phyloP scores from a whole-genome alignment of 2,329 filamentous ascomycete species.

The Aspergillus pseudoviridinutans region DNA sequence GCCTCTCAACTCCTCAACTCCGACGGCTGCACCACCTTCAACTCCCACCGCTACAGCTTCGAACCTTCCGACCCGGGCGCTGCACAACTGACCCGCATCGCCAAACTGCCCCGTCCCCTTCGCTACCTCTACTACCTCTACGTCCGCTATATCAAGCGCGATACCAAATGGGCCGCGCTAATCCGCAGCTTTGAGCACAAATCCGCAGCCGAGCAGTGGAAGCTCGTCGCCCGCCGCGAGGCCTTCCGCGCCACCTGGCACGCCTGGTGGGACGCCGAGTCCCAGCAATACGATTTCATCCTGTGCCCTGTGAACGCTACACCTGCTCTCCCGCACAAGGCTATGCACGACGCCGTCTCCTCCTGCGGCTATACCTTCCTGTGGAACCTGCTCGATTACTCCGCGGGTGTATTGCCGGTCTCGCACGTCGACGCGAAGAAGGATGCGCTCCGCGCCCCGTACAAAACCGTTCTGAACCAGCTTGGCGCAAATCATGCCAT shows the following conservation, averaged over 20 bases:
- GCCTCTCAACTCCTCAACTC: conserved; percentile 78
- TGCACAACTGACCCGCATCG: conserved; percentile 68
- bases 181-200: conserved; percentile 70
- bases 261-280: conserved; percentile 73
- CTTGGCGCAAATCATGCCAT: conserved; percentile 66
- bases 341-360: conserved; percentile 79
- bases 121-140: conserved; percentile 87
- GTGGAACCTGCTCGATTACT: conserved; percentile 91
- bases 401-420: conserved; percentile 75
- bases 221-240: conserved; percentile 72
- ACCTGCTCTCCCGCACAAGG: conserved; percentile 79
- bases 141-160: conserved; percentile 76
- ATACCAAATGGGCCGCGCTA: conserved; percentile 73
- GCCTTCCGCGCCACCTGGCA: conserved; percentile 74
- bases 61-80: conserved; percentile 79
- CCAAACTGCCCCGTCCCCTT: conserved; percentile 66
- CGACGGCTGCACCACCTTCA: conserved; percentile 78
- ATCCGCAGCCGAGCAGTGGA: conserved; percentile 75
- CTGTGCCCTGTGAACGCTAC: conserved; percentile 85
- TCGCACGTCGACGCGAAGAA: conserved; percentile 75
- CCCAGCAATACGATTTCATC: conserved; percentile 72
- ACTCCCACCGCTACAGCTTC: conserved; percentile 68
- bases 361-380: conserved; percentile 91
- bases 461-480: conserved; percentile 31
- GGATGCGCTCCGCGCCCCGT: conserved; percentile 57